Evolutionary conservation across 1,284 basidiomycete genomes (phyloP), one percentile per base, ranked within the genome.

Genomic region (Rhodotorula sp.): DNA sequence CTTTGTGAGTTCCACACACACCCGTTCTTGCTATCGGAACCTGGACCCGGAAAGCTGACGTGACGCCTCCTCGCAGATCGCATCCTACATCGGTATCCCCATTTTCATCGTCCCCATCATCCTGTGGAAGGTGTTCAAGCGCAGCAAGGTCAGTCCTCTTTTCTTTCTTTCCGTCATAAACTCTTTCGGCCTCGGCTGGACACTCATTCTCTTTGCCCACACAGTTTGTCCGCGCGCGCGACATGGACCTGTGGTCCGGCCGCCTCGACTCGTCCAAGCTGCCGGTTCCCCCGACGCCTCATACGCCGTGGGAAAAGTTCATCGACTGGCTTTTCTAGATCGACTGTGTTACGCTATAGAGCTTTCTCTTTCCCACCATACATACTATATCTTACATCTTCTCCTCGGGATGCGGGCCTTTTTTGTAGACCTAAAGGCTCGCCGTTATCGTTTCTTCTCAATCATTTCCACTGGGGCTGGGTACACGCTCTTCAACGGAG

Each of bases 101-200:
- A 69, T 75, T 61, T 72, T 67, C 58, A 67, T 75, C 62, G 70
- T 70, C n/a, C 69, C 71, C 10, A 51, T 64, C 58, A 20, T 70
- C 29, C 29, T 52, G n/a, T 75, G 74, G 74, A 71, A 74, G 70
- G 31, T 68, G 20, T 51, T 68, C 67, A 62, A 62, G 66, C 34
- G 47, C 34, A 39, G 47, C 23, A n/a, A 51, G 58, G 64, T 58
- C 15, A 29, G 64, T 58, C 21, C 23, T 14, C 6, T 26, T 62
- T 14, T 20, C 20, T 48, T 23, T 3, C 18, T 15, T 43, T 58
- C 52, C 16, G 7, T 14, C 26, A 34, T 34, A 34, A 34, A 34
- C 34, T 34, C 34, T 34, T 34, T 34, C 34, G 34, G 34, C 34
- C 34, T 34, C 34, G 34, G 34, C 34, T 34, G 34, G 34, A 34